Evolutionary conservation across 2,329 filamentous ascomycete genomes (phyloP), one percentile per base, ranked within the genome.

Genomic region (Graphiopsis chlorocephala): DNA sequence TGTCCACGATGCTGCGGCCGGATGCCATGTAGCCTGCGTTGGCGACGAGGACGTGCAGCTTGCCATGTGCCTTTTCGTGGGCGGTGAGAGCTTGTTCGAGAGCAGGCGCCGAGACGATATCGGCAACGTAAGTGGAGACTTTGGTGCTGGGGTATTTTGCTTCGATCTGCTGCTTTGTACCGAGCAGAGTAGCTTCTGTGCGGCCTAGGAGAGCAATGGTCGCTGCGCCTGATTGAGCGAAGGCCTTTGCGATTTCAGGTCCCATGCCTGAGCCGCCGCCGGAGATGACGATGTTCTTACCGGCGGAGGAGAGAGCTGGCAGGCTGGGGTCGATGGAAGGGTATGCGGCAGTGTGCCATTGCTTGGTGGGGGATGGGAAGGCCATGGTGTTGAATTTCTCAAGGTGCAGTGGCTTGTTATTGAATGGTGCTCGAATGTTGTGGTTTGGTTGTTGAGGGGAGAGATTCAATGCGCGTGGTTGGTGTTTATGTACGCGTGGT

Each of bases 271-370:
- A 63, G 11, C 66, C 67, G 23, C 65, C 67, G 5, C 67, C 67
- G 7, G 67, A 53, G n/a, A 68, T 62, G 2, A 82, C 6, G 3
- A 82, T 69, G 8, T 70, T 77, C 67, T 81, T 82, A 52, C 76
- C 78, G 55, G 71, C 72, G 38, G 73, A 75, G 4, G 77, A 80
- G 29, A 82, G 74, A 61, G 77, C 77, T 1, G 80, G 78, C 5
- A 75, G 76, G 5, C 68, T 72, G 7, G 80, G 79, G 20, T 74
- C 78, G 47, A 81, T 75, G n/a, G 75, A 70, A 14, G 70, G 64
- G 64, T 79, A 76, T 0, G 74, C 66, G n/a, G 70, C 69, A n/a
- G 66, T 72, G 69, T 78, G 78, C 68, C 69, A 78, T 1, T 67
- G 76, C 64, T 69, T 66, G 55, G 79, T 81, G 65, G 75, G 75